A percentile compares a stretch with the other conserved stretches of the same genome.
phyloP scores from a whole-genome alignment of 495 filamentous ascomycete genomes.

The Stereocaulon alpinum region DNA sequence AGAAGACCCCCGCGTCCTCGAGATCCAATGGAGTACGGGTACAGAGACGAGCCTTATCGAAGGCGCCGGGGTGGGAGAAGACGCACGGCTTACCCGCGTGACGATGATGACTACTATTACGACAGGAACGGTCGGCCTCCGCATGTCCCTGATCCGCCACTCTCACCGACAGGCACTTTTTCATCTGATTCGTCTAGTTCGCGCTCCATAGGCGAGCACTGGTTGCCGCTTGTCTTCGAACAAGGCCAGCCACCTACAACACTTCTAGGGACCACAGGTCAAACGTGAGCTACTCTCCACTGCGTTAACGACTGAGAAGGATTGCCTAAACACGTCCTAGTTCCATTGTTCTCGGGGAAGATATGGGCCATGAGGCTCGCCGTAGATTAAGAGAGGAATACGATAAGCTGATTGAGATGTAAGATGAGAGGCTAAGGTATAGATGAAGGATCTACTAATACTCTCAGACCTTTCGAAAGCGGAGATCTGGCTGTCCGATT shows the following conservation, averaged over 20 bases:
- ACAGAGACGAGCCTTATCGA: neutral
- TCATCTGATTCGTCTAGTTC: conserved; percentile 28
- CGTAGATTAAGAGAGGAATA: conserved; percentile 31
- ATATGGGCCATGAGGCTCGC: conserved; percentile 29
- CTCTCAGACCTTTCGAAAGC: conserved; percentile 30
- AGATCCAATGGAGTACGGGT: neutral
- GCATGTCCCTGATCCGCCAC: conserved; percentile 32
- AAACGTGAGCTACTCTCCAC: conserved; percentile 30
- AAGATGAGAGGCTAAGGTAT: conserved; percentile 16
- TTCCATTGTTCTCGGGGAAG: conserved; percentile 40
- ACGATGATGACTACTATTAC: conserved; percentile 1
- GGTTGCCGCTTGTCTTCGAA: conserved; percentile 42
- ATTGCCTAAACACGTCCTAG: conserved; percentile 28
- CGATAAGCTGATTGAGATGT: conserved; percentile 35
- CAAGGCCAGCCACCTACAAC: conserved; percentile 30
- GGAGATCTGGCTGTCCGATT: conserved; percentile 45
- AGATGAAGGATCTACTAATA: conserved; percentile 15
- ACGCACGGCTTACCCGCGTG: neutral
- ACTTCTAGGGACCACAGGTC: conserved; percentile 29
- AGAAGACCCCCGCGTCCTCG: neutral
- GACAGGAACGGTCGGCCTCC: conserved; percentile 14
- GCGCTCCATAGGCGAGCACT: conserved; percentile 35
- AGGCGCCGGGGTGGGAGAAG: neutral
- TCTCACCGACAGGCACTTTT: conserved; percentile 31
- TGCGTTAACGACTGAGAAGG: neutral